Conservation (phyloP, 1,284 basidiomycete species). For the Malassezia brasiliensis region DNA sequence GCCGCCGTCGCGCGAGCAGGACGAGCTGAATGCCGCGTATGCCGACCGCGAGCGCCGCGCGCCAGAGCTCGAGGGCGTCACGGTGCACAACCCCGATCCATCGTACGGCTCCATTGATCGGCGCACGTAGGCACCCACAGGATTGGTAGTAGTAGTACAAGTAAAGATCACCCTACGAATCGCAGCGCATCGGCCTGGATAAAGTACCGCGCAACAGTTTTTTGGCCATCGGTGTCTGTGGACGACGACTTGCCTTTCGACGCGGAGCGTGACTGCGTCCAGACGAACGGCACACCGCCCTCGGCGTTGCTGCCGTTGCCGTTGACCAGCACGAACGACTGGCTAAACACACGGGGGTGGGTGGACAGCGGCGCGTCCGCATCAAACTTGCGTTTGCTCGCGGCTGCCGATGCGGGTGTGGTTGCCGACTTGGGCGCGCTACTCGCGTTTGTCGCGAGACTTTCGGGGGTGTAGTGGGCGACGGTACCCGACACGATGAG, state of each 20-base stretch:
- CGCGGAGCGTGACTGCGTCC: conserved; percentile 3
- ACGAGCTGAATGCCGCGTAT: background rate
- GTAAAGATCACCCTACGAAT: conserved; percentile 28
- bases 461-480: conserved; percentile 41
- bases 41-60: background rate
- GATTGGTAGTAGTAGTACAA: too few species aligned
- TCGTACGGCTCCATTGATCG: background rate
- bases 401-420: conserved; percentile 24
- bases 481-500: conserved; percentile 38
- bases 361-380: conserved; percentile 31
- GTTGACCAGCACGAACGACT: conserved; percentile 38
- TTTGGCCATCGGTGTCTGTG: background rate
- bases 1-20: background rate
- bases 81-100: conserved; percentile 1
- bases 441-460: conserved; percentile 21
- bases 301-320: conserved; percentile 15
- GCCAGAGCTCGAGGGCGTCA: background rate
- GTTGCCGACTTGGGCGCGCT: conserved; percentile 33
- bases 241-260: conserved; percentile 16
- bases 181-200: conserved; percentile 39
- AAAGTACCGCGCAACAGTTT: conserved; percentile 28
- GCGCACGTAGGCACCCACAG: too few species aligned
- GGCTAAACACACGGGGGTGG: conserved; percentile 32
- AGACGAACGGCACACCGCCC: conserved; percentile 18
- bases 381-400: conserved; percentile 27